phyloP scores from a whole-genome alignment of 257 asterid species.

The Solanum etuberosum region DNA sequence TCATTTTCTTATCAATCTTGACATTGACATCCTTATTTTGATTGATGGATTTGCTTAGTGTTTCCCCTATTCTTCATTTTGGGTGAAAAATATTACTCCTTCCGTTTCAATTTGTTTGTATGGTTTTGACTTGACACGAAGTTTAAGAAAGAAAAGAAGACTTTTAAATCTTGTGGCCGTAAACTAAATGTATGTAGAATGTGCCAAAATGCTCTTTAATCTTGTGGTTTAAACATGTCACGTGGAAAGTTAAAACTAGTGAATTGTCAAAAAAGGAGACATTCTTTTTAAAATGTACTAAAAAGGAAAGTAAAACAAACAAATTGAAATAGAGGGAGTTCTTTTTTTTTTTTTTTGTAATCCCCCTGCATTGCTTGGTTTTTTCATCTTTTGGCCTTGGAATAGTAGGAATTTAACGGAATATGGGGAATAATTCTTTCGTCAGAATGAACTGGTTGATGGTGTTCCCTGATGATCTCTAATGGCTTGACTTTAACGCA shows the following conservation, averaged over 20 bases:
- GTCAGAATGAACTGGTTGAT: not conserved
- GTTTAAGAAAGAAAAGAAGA: not conserved
- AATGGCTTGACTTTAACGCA: slow-evolving; percentile 30
- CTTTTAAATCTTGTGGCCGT: not conserved
- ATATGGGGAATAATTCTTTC: not conserved
- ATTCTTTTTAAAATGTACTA: not conserved
- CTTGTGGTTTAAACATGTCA: not conserved
- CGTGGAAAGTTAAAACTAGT: not conserved
- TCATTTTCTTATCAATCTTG: not conserved
- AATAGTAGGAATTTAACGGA: not conserved
- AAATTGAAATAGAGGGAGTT: not conserved
- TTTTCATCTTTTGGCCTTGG: not conserved
- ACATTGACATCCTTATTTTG: not conserved
- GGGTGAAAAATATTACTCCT: not conserved
- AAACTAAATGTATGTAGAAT: not conserved
- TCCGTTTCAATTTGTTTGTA: not conserved
- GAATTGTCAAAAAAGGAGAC: not conserved
- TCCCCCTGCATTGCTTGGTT: not conserved
- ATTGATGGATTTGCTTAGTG: not conserved
- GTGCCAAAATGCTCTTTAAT: not conserved
- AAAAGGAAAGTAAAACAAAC: not conserved
- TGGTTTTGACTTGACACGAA: not conserved
- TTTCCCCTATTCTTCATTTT: not conserved
- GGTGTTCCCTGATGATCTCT: not conserved
- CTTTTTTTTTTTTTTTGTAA: not conserved